Evolutionary conservation across 2,329 filamentous ascomycete species (phyloP).

Genomic region (Thermochaetoides dissita): DNA sequence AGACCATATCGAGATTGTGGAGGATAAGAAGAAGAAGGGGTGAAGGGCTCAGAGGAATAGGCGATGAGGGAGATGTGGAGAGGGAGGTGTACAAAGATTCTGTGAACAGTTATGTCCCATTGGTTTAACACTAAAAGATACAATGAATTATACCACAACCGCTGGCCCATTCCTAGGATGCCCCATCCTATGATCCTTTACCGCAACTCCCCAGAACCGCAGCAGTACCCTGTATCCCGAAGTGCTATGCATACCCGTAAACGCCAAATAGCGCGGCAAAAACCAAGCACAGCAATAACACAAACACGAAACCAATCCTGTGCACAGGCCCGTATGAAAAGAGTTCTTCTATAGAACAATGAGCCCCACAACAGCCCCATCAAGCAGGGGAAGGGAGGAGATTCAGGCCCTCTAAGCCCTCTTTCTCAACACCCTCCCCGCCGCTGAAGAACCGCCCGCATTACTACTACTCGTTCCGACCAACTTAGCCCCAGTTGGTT

Average conservation of each 20-base stretch:
- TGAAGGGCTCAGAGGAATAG: slow-evolving; percentile 17
- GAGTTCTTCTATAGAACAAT: too few relatives aligned
- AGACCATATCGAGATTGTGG: slow-evolving; percentile 86
- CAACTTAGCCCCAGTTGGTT: slow-evolving; percentile 17
- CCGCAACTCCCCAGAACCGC: too few relatives aligned
- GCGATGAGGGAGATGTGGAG: background rate
- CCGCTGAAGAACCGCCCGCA: slow-evolving; percentile 16
- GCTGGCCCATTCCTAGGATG: background rate
- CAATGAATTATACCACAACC: background rate
- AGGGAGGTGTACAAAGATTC: background rate
- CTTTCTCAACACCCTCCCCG: slow-evolving; percentile 42
- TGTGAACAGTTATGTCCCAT: background rate
- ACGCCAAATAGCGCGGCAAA: too few relatives aligned
- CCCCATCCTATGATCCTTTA: background rate
- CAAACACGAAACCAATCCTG: too few relatives aligned
- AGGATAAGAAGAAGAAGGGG: slow-evolving; percentile 92
- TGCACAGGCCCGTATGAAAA: too few relatives aligned
- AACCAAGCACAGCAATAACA: too few relatives aligned
- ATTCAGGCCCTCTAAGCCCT: slow-evolving; percentile 15
- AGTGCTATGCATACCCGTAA: too few relatives aligned
- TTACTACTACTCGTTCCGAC: slow-evolving; percentile 11
- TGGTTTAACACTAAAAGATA: background rate
- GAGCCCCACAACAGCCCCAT: too few relatives aligned
- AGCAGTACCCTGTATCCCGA: too few relatives aligned
- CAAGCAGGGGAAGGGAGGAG: too few relatives aligned